Percentiles rank a stretch among this genome's conserved stretches.
Conservation (phyloP, 441 rosid species). For the Brassica balearica region DNA sequence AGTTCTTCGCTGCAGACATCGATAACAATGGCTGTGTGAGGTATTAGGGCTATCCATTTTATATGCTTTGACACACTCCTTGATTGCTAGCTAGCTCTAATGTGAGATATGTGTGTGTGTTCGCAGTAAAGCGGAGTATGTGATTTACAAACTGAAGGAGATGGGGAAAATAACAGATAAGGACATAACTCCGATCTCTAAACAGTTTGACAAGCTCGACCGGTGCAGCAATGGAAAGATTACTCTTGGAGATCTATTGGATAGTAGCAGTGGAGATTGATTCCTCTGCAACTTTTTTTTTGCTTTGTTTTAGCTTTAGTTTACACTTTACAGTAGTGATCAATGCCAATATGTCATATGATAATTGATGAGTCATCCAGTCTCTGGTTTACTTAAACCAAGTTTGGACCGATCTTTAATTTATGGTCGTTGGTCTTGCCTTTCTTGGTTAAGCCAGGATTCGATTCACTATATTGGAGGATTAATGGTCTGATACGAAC, state of each 20-base stretch:
- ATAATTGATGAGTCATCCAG: neutral
- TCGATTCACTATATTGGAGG: neutral
- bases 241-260: conserved; percentile 84
- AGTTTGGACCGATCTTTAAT: conserved; percentile 9
- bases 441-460: conserved; percentile 6
- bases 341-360: neutral
- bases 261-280: conserved; percentile 37
- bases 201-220: conserved; percentile 79
- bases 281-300: conserved; percentile 14
- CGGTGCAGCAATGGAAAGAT: conserved; percentile 84
- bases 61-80: neutral
- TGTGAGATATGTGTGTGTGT: conserved; percentile 19
- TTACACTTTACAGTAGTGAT: too few relatives aligned
- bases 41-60: conserved; percentile 42
- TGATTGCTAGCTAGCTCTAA: conserved; percentile 1
- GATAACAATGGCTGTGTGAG: conserved; percentile 88
- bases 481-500: neutral
- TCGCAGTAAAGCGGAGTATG: conserved; percentile 88
- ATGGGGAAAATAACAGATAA: conserved; percentile 86
- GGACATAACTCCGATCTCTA: conserved; percentile 70
- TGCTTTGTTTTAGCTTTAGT: too few relatives aligned
- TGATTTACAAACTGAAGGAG: conserved; percentile 89
- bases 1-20: conserved; percentile 91
- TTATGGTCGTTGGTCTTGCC: conserved; percentile 29
- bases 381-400: conserved; percentile 23